Percentiles rank a stretch among this genome's conserved stretches.
phyloP scores from a whole-genome alignment of 495 filamentous ascomycete genomes.

The Coniosporium apollinis region DNA sequence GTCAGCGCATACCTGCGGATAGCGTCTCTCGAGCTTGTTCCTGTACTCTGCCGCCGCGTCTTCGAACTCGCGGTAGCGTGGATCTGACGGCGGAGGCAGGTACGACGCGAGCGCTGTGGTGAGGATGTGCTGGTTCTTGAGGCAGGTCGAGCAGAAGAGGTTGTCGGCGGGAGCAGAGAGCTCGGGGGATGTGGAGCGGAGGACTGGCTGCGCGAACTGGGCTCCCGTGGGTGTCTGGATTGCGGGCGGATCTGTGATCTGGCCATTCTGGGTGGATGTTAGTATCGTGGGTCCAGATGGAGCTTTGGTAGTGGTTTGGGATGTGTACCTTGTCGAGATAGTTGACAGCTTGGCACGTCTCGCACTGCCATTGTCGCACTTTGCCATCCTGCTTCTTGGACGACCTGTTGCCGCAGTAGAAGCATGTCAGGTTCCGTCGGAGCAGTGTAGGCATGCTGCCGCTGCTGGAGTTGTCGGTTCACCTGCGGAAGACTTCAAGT shows the following conservation, averaged over 20 bases:
- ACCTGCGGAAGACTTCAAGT: too few relatives aligned
- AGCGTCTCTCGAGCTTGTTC: constrained; percentile 49
- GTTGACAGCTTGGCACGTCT: constrained; percentile 64
- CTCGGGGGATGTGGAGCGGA: constrained; percentile 18
- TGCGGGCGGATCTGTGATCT: constrained; percentile 75
- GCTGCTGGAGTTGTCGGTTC: too few relatives aligned
- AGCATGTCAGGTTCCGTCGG: neutral
- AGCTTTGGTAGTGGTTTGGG: neutral
- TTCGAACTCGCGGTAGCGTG: constrained; percentile 40
- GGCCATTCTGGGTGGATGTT: constrained; percentile 41
- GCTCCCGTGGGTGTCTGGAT: constrained; percentile 24
- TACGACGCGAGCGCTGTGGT: constrained; percentile 51
- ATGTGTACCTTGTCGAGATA: constrained; percentile 50
- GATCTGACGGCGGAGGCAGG: constrained; percentile 48
- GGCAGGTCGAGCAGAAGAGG: constrained; percentile 63
- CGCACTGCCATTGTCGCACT: constrained; percentile 28
- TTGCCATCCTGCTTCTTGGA: neutral
- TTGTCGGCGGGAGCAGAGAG: constrained; percentile 20
- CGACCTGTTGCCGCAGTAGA: constrained; percentile 1
- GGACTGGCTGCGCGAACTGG: constrained; percentile 17
- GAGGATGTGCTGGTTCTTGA: constrained; percentile 68
- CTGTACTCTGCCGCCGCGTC: constrained; percentile 42
- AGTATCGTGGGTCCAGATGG: constrained; percentile 3
- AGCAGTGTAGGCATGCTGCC: constrained; percentile 1
- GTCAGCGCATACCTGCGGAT: constrained; percentile 66